Percentiles rank a stretch among this genome's conserved stretches.
Evolutionary conservation across 169 alveolate species (phyloP).

Genomic region (Plasmodium malariae): DNA sequence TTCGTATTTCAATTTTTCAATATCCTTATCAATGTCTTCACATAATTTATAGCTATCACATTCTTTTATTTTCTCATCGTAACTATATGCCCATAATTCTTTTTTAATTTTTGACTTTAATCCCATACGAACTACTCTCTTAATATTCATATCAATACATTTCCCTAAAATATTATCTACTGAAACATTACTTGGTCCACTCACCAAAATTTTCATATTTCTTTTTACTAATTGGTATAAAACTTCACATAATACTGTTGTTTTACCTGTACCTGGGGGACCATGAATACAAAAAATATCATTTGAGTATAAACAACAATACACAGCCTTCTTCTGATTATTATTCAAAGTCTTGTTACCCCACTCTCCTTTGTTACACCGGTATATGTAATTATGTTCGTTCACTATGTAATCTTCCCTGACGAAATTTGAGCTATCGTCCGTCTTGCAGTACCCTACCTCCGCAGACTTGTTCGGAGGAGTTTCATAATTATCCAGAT

Average conservation of each 20-base stretch:
- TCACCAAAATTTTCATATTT: slow-evolving; percentile 26
- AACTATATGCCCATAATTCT: slow-evolving; percentile 53
- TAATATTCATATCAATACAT: slow-evolving; percentile 47
- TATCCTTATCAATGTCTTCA: slow-evolving; percentile 58
- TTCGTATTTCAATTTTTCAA: slow-evolving; percentile 54
- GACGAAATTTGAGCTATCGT: too few species aligned
- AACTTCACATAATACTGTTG: slow-evolving; percentile 64
- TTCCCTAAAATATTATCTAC: slow-evolving; percentile 58
- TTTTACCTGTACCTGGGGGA: slow-evolving; percentile 78
- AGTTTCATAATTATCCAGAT: too few species aligned
- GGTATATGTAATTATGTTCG: slow-evolving; percentile 13
- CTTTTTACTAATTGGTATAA: slow-evolving; percentile 43
- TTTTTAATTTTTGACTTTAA: slow-evolving; percentile 40
- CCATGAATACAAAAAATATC: slow-evolving; percentile 71
- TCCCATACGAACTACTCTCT: slow-evolving; percentile 55
- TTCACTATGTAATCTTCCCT: too few species aligned
- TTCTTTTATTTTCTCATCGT: slow-evolving; percentile 65
- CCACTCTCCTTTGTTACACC: slow-evolving; percentile 33
- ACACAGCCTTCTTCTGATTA: slow-evolving; percentile 69
- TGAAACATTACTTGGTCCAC: slow-evolving; percentile 73
- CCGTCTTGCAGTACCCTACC: too few species aligned
- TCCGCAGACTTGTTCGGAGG: too few species aligned
- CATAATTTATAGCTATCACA: slow-evolving; percentile 71
- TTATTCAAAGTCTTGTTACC: slow-evolving; percentile 43
- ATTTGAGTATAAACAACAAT: slow-evolving; percentile 46